Percentiles rank a stretch among this genome's conserved stretches.
phyloP scores from a whole-genome alignment of 2,329 filamentous ascomycete genomes.

The Leptographium wingfieldii region DNA sequence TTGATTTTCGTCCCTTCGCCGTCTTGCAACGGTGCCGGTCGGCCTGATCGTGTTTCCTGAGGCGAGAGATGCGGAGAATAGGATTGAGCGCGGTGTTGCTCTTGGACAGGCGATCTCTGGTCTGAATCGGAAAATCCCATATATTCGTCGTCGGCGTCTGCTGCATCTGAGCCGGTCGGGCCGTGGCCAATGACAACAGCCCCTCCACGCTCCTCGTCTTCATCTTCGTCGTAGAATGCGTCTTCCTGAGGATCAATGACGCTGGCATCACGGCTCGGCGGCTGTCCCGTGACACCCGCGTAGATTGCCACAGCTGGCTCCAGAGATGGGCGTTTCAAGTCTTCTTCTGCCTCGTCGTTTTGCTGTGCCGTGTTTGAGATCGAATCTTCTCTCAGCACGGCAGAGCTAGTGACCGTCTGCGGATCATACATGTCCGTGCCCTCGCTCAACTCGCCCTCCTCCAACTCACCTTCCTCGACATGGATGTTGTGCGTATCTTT shows the following conservation, averaged over 20 bases:
- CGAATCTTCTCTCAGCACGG: conserved; percentile 7
- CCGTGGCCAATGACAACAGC: conserved; percentile 4
- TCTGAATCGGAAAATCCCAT: conserved; percentile 9
- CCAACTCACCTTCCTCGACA: not conserved
- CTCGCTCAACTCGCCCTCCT: conserved; percentile 40
- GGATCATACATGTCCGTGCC: conserved; percentile 51
- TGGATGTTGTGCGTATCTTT: not conserved
- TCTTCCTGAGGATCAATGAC: conserved; percentile 13
- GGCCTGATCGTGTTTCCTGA: not conserved
- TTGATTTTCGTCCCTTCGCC: not conserved
- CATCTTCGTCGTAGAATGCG: conserved; percentile 12
- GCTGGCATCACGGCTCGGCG: conserved; percentile 11
- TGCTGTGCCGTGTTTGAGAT: conserved; percentile 2
- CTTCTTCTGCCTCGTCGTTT: conserved; percentile 10
- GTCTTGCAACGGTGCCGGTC: not conserved
- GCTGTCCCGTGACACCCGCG: not conserved
- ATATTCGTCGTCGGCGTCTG: conserved; percentile 10
- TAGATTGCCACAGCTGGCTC: not conserved
- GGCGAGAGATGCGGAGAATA: conserved; percentile 11
- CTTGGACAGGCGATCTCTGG: not conserved
- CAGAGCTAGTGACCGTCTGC: conserved; percentile 8
- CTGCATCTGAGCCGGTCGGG: conserved; percentile 3
- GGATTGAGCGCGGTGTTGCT: conserved; percentile 3
- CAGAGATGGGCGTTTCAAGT: not conserved
- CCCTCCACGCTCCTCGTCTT: conserved; percentile 8